A percentile compares a stretch with the other conserved stretches of the same genome.
phyloP scores from a whole-genome alignment of 345 rosid species.

The Capsella bursapastoris region DNA sequence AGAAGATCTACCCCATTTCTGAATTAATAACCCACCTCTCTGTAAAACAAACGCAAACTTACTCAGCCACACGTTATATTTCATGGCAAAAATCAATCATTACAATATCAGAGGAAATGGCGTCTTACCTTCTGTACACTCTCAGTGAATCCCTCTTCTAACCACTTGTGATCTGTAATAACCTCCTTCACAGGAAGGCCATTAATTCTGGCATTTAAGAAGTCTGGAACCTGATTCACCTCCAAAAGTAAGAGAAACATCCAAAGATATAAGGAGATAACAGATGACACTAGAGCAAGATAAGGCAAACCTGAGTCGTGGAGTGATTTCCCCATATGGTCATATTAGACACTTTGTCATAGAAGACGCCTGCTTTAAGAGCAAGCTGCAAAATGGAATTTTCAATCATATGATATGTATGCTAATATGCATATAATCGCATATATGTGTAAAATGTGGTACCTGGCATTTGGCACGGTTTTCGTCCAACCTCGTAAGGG shows the following conservation, averaged over 20 bases:
- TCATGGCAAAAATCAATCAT: neutral
- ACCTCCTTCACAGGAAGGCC: slow-evolving; percentile 90
- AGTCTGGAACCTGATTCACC: slow-evolving; percentile 85
- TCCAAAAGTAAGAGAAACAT: slow-evolving; percentile 22
- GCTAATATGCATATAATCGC: neutral
- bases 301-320: slow-evolving; percentile 77
- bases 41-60: slow-evolving; percentile 45
- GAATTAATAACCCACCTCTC: slow-evolving; percentile 93
- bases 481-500: slow-evolving; percentile 91
- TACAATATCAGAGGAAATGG: neutral
- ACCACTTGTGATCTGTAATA: slow-evolving; percentile 88
- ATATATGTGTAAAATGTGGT: slow-evolving; percentile 22
- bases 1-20: slow-evolving; percentile 99
- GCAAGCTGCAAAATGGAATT: slow-evolving; percentile 69
- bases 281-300: slow-evolving; percentile 2
- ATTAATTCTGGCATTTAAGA: slow-evolving; percentile 84
- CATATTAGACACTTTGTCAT: slow-evolving; percentile 92
- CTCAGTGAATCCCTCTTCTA: slow-evolving; percentile 94
- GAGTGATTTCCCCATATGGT: slow-evolving; percentile 99
- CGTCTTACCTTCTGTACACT: slow-evolving; percentile 81
- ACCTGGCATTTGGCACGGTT: slow-evolving; percentile 99
- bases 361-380: slow-evolving; percentile 92
- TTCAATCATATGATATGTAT: slow-evolving; percentile 20
- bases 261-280: neutral
- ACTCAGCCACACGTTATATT: slow-evolving; percentile 12